Conservation (phyloP, 176 grass and related monocot species). For the Carex cristatella region DNA sequence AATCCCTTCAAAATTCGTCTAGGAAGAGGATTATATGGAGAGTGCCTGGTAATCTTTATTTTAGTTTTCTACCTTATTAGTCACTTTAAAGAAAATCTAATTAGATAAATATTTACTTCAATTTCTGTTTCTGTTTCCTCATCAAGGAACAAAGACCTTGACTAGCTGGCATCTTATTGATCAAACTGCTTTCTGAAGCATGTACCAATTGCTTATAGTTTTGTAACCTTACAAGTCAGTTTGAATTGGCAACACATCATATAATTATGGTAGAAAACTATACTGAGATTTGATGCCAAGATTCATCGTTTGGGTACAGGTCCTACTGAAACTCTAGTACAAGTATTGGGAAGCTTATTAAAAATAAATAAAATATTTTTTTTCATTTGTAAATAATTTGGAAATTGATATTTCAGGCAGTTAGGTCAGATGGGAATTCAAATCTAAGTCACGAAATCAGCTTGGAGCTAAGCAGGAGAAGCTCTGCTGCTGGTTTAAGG, state of each 20-base stretch:
- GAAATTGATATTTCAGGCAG: conserved; percentile 44
- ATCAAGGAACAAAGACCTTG: background rate
- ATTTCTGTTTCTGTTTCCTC: background rate
- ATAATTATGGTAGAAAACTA: background rate
- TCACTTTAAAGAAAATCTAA: background rate
- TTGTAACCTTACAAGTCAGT: background rate
- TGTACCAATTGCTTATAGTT: background rate
- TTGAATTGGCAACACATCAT: background rate
- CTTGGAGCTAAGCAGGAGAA: conserved; percentile 57
- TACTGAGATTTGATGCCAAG: background rate
- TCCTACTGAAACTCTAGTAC: background rate
- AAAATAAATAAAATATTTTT: background rate
- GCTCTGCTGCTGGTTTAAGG: conserved; percentile 62
- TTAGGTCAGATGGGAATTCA: conserved; percentile 63
- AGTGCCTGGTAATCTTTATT: conserved; percentile 61
- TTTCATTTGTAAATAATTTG: background rate
- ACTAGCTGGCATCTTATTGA: background rate
- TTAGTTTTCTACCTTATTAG: background rate
- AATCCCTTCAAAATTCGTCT: conserved; percentile 66
- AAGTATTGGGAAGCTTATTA: background rate
- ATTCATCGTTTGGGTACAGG: background rate
- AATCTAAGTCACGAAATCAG: conserved; percentile 66
- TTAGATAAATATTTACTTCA: background rate
- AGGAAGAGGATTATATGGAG: conserved; percentile 69
- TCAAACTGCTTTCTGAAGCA: background rate